These are phyloP conservation scores for Verticillium tricorpus DNA, from an alignment of 2,329 filamentous ascomycete genomes.

Conservation along the genomic window DNA sequence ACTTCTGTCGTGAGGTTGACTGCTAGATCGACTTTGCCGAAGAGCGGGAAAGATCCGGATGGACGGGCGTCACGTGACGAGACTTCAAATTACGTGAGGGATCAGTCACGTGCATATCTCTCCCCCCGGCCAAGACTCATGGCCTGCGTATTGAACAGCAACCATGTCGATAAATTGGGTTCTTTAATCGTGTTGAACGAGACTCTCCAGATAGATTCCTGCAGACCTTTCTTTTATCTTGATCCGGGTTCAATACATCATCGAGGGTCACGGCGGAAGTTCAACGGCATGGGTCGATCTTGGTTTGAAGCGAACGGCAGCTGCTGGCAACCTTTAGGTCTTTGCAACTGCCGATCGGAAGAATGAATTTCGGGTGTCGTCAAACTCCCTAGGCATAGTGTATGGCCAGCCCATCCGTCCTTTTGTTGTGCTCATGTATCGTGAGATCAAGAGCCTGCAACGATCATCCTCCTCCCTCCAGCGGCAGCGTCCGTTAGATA, in stretches of 20 bases:
- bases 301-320: neutral
- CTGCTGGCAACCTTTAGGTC: neutral
- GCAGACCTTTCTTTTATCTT: too few relatives aligned
- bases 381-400: conserved; percentile 15
- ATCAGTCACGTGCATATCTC: neutral
- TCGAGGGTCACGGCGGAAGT: neutral
- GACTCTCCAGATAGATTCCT: too few relatives aligned
- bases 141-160: neutral
- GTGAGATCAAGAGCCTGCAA: conserved; percentile 7
- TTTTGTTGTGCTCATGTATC: conserved; percentile 9
- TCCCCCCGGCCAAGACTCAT: neutral
- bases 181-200: neutral
- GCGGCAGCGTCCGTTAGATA: conserved; percentile 47
- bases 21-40: conserved; percentile 41
- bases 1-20: conserved; percentile 39
- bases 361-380: conserved; percentile 1
- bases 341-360: neutral
- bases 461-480: conserved; percentile 1
- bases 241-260: neutral
- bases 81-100: neutral
- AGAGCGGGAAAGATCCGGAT: conserved; percentile 25
- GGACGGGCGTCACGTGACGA: conserved; percentile 25
- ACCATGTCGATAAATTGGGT: neutral
- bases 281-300: neutral
- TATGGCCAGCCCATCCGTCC: conserved; percentile 18